Evolutionary conservation across 208 protist species (phyloP).

Genomic region (Leishmania lainsoni): DNA sequence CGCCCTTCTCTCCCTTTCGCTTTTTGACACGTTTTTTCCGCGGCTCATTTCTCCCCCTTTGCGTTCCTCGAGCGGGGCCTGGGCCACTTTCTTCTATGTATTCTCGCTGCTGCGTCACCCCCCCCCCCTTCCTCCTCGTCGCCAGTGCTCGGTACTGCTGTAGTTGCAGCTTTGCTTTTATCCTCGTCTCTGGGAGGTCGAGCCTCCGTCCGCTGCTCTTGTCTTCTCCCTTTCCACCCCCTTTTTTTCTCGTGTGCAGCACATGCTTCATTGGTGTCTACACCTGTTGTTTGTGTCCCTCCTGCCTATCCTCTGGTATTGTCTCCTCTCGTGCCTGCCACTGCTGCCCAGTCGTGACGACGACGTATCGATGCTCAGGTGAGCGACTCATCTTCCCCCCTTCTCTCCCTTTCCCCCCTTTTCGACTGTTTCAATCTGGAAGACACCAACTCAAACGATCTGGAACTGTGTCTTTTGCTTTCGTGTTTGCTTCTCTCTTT

Average conservation of each 20-base stretch:
- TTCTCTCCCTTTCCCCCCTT: not conserved
- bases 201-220: not conserved
- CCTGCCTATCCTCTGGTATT: not conserved
- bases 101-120: too few species aligned
- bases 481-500: not conserved
- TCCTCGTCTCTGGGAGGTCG: not conserved
- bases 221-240: not conserved
- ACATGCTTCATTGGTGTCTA: not conserved
- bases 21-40: not conserved
- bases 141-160: not conserved
- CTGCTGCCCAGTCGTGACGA: not conserved
- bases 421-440: not conserved
- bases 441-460: not conserved
- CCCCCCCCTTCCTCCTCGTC: constrained; percentile 2
- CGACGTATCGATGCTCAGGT: not conserved
- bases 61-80: not conserved
- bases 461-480: not conserved
- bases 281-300: not conserved
- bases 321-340: not conserved
- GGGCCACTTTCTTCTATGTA: not conserved
- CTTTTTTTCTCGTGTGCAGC: constrained; percentile 3
- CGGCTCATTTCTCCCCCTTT: not conserved
- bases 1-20: not conserved
- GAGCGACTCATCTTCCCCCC: not conserved
- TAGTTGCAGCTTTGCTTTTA: not conserved